Evolutionary conservation across 345 rosid genomes (phyloP).

Genomic region (Eucalyptus caleyi): DNA sequence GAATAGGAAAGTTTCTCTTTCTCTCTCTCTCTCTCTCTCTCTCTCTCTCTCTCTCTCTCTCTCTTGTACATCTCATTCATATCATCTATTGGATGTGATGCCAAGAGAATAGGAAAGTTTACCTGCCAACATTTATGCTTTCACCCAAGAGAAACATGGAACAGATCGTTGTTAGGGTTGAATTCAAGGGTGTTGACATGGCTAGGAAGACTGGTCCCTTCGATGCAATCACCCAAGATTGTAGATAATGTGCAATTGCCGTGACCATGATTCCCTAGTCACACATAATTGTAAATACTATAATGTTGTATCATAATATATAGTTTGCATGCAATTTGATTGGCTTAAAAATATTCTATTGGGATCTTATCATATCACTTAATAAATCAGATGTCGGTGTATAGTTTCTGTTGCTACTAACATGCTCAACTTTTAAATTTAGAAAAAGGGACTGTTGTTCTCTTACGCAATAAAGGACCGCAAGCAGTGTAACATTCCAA

Average conservation of each 20-base stretch:
- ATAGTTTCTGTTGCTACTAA: background rate
- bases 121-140: conserved; percentile 61
- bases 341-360: background rate
- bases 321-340: background rate
- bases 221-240: conserved; percentile 72
- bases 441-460: background rate
- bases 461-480: conserved; percentile 65
- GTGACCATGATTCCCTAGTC: conserved; percentile 68
- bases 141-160: conserved; percentile 59
- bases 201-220: conserved; percentile 80
- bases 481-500: conserved; percentile 52
- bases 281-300: background rate
- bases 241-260: conserved; percentile 59
- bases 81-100: background rate
- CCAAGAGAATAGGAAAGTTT: background rate
- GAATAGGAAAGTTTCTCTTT: no score
- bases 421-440: background rate
- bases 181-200: conserved; percentile 59
- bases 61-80: background rate
- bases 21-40: no score
- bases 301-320: background rate
- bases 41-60: background rate
- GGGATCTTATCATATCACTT: background rate
- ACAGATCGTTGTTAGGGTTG: conserved; percentile 41
- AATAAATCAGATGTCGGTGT: background rate